phyloP scores from a whole-genome alignment of 192 early-diverging fungal species.

The Backusella macrospora region DNA sequence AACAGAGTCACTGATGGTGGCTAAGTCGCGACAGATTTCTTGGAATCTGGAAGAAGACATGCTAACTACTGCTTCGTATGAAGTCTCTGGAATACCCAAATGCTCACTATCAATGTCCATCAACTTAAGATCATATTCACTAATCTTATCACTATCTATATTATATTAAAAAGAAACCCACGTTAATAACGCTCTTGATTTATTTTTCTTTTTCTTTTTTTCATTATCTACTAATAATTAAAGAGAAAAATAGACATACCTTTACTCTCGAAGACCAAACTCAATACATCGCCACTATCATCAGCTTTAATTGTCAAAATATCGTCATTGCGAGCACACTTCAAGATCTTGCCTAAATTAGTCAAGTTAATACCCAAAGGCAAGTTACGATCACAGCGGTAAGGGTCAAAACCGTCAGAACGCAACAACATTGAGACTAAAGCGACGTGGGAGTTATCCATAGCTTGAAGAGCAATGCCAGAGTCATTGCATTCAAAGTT shows the following conservation, averaged over 20 bases:
- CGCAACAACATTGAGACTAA: conserved; percentile 85
- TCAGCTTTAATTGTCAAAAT: conserved; percentile 89
- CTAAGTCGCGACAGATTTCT: conserved; percentile 88
- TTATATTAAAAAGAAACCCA: conserved; percentile 12
- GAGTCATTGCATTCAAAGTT: conserved; percentile 98
- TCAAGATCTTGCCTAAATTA: conserved; percentile 90
- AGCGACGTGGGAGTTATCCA: conserved; percentile 99
- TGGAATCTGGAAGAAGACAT: conserved; percentile 92
- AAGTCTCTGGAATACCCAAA: conserved; percentile 92
- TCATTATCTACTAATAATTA: neutral
- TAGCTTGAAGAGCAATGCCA: conserved; percentile 95
- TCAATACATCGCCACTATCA: conserved; percentile 82
- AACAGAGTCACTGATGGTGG: conserved; percentile 84
- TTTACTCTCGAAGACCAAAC: conserved; percentile 74
- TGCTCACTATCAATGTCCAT: conserved; percentile 99
- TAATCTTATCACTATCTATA: conserved; percentile 65
- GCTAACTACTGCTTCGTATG: conserved; percentile 86
- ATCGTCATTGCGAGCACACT: conserved; percentile 91
- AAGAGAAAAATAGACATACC: conserved; percentile 30
- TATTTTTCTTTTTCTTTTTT: no score
- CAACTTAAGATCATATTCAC: conserved; percentile 95
- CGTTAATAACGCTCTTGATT: neutral
- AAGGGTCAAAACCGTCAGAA: conserved; percentile 81
- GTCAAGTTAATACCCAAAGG: conserved; percentile 89
- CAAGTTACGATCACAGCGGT: conserved; percentile 89